Evolutionary conservation across 2,329 filamentous ascomycete genomes (phyloP), one percentile per base, ranked within the genome.

Genomic region (Monosporascus sp.): DNA sequence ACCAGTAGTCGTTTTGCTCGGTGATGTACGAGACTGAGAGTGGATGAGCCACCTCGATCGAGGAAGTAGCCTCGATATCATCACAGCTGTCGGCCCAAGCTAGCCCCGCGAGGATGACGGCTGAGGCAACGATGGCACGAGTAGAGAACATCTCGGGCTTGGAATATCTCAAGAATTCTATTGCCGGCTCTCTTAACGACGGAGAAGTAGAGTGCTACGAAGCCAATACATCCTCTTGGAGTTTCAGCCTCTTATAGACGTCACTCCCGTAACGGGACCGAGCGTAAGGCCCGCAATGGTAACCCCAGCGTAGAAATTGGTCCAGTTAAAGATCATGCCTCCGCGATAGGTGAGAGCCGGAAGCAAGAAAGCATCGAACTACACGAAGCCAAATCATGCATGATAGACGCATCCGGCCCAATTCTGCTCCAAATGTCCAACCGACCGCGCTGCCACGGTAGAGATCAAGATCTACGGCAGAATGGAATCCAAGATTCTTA

Each of bases 1-100:
- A 78, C 74, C 75, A 78, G 63, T 78, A 78, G 5, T 75, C 65
- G 5, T 59, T 62, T 58, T 75, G 64, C 50, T 76, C 74, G 2
- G 52, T 48, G 17, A 65, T 61, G 52, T 78, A 78, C 7, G 61
- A 61, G 7, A 68, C 37, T 3, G 69, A 62, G 1, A 72, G 53
- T 17, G 64, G 66, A 11, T 63, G 57, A 41, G 72, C 60, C n/a
- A 74, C 63, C 5, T 71, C 59, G 15, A 74, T 69, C 5, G 67
- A 65, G 0, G 67, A 64, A 6, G 59, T 64, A 5, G 56, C 53
- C 43, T 70, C 58, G 24, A 76, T 62, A 5, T 62, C 69, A 22
- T 68, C 69, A 58, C 73, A 76, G 20, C 74, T 73, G 46, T 75
- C 66, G 22, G 62, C 65, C 24, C 49, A 43, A 26, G 57, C 57